Conservation (phyloP, 371 early-diverging fungal species). For the Rhizoclosmatium hyalinum region DNA sequence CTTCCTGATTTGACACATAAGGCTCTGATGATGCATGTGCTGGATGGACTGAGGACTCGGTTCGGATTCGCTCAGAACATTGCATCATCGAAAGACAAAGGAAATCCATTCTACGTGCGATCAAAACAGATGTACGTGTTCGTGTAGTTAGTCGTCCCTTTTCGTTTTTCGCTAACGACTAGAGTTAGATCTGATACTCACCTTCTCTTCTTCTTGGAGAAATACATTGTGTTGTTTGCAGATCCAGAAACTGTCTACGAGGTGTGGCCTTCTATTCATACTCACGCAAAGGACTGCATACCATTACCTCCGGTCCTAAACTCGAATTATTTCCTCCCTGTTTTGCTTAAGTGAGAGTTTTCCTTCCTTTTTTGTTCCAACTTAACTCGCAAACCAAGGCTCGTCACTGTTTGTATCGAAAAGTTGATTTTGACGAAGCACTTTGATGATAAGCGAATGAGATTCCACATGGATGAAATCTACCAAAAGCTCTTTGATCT, state of each 20-base stretch:
- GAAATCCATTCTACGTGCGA: slow-evolving; percentile 2
- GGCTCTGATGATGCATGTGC: slow-evolving; percentile 20
- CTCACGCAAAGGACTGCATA: slow-evolving; percentile 72
- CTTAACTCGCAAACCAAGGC: slow-evolving; percentile 40
- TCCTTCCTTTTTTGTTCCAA: not conserved
- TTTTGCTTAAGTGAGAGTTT: slow-evolving; percentile 50
- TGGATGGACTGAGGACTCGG: slow-evolving; percentile 33
- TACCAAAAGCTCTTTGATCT: slow-evolving; percentile 19
- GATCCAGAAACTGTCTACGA: slow-evolving; percentile 30
- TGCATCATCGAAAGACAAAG: slow-evolving; percentile 18
- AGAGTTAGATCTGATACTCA: slow-evolving; percentile 35
- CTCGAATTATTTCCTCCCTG: slow-evolving; percentile 66
- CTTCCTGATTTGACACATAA: slow-evolving; percentile 29
- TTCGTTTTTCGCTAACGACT: slow-evolving; percentile 9
- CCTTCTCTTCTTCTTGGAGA: slow-evolving; percentile 39
- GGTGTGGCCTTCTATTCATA: slow-evolving; percentile 42
- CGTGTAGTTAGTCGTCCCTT: not conserved
- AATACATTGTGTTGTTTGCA: slow-evolving; percentile 23
- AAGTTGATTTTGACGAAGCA: slow-evolving; percentile 54
- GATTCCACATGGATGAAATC: slow-evolving; percentile 68
- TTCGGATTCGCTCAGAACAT: slow-evolving; percentile 6
- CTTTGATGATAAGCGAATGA: slow-evolving; percentile 71
- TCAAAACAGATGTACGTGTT: slow-evolving; percentile 21
- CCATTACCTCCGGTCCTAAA: slow-evolving; percentile 65
- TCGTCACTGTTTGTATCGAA: slow-evolving; percentile 67